Evolutionary conservation across 1,284 basidiomycete genomes (phyloP).

Genomic region (Meira nashicola): DNA sequence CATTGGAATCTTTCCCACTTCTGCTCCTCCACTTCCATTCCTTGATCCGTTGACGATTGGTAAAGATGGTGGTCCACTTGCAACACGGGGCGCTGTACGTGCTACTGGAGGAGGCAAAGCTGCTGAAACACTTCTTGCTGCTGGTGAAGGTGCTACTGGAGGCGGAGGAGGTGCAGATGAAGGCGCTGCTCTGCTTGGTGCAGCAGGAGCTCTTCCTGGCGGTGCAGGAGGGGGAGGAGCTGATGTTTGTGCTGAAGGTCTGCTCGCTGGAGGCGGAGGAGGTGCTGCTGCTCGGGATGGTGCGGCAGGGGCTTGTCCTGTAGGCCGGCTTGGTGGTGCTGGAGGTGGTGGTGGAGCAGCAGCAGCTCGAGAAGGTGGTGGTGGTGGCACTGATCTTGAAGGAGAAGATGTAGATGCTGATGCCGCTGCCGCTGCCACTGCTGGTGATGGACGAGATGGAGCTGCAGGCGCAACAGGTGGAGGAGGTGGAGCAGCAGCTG

Average conservation of each 20-base stretch:
- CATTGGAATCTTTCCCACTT: background rate
- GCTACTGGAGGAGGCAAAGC: too few species aligned
- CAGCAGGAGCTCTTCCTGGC: slow-evolving; percentile 9
- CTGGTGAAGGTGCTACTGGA: too few species aligned
- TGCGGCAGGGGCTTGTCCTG: slow-evolving; percentile 3
- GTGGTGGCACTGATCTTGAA: slow-evolving; percentile 1
- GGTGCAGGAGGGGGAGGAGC: slow-evolving; percentile 12
- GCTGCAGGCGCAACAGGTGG: slow-evolving; percentile 12
- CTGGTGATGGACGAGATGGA: background rate
- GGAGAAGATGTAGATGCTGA: slow-evolving; percentile 4
- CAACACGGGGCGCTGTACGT: too few species aligned
- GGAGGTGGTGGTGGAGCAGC: slow-evolving; percentile 14
- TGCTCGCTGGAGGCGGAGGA: slow-evolving; percentile 8
- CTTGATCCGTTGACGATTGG: too few species aligned
- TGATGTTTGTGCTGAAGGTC: background rate
- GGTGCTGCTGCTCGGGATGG: slow-evolving; percentile 9
- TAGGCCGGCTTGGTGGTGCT: slow-evolving; percentile 1
- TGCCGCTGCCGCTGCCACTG: background rate
- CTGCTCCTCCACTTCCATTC: too few species aligned
- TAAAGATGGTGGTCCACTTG: too few species aligned
- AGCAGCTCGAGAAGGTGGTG: slow-evolving; percentile 8
- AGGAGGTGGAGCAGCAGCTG: slow-evolving; percentile 7
- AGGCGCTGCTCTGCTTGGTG: slow-evolving; percentile 5
- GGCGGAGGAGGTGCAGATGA: slow-evolving; percentile 7
- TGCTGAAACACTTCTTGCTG: too few species aligned